These are phyloP conservation scores for Paraphoma sp. DNA, from an alignment of 2,329 filamentous ascomycete species.

Conservation along the genomic window DNA sequence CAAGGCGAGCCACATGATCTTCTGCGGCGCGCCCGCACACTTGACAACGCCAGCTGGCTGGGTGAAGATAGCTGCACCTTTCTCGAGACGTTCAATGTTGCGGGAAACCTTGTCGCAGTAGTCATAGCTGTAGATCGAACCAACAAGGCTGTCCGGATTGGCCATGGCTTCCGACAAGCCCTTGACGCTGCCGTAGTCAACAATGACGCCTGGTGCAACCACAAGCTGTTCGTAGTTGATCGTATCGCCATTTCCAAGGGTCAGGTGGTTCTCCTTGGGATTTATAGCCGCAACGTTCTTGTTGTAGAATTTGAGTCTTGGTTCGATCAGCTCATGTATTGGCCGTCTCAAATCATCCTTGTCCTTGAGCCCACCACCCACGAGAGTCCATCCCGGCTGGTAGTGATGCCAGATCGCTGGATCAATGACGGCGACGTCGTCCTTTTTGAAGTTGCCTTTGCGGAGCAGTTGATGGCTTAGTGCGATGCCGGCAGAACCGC, in stretches of 20 bases:
- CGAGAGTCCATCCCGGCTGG: slow-evolving; percentile 73
- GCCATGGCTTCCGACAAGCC: slow-evolving; percentile 46
- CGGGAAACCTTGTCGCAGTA: slow-evolving; percentile 47
- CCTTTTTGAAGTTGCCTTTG: slow-evolving; percentile 60
- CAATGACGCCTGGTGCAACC: slow-evolving; percentile 59
- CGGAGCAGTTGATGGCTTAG: slow-evolving; percentile 72
- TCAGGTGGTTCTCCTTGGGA: slow-evolving; percentile 64
- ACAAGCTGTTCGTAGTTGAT: slow-evolving; percentile 70
- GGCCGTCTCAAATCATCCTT: slow-evolving; percentile 64
- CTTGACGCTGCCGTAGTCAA: slow-evolving; percentile 39
- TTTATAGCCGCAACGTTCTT: slow-evolving; percentile 58
- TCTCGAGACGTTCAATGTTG: slow-evolving; percentile 39
- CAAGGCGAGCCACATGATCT: slow-evolving; percentile 52
- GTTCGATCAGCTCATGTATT: slow-evolving; percentile 60
- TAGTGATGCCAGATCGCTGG: slow-evolving; percentile 70
- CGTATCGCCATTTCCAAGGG: slow-evolving; percentile 61
- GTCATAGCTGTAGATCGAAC: slow-evolving; percentile 48
- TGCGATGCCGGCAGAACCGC: slow-evolving; percentile 69
- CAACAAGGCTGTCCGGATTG: slow-evolving; percentile 42
- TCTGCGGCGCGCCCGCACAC: slow-evolving; percentile 50
- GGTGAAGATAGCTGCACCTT: slow-evolving; percentile 48
- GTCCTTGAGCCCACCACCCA: slow-evolving; percentile 69
- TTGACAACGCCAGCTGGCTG: slow-evolving; percentile 49
- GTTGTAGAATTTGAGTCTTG: slow-evolving; percentile 68
- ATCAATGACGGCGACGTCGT: slow-evolving; percentile 71